Evolutionary conservation across 352 stramenopile genomes (phyloP), one percentile per base, ranked within the genome.

Genomic region (Pythium biforme): DNA sequence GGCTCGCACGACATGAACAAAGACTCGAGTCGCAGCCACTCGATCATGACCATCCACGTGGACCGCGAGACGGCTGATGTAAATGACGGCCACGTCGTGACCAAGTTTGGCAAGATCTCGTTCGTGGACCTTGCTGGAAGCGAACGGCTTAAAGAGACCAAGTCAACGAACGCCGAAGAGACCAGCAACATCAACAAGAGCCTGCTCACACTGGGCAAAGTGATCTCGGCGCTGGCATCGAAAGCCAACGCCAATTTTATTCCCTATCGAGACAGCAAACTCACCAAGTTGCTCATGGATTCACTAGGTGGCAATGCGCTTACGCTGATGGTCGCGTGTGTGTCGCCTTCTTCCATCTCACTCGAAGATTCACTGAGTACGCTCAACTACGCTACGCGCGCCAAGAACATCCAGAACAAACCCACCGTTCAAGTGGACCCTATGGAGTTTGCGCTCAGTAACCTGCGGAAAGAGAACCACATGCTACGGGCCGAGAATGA

Each of bases 271-370:
- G 87, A 96, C 62, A 92, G 80, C 57, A 94, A 93, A 39, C 77
- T 96, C 19, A 96, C 87, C 27, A 93, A 92, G 66, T 66, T 94
- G 33, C 70, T 96, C 41, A 93, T 94, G 82, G 79, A 93, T 43
- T 94, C 82, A 5, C 76, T 94, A 0, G 85, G 87, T 23, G 88
- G 88, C 29, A 87, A 89, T 58, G 90, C 77, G 46, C 68, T 93
- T 52, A 93, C 83, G 22, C 72, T 94, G 26, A 95, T 95, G 88
- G 77, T 95, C 56, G 86, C 86, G 1, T 95, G 86, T 47, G 75
- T 95, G 10, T 92, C 80, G 3, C 86, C 86, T 2, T 88, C 82
- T 4, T 67, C 55, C 11, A 37, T 31, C 0, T 74, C 75, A 9
- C 60, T 93, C 5, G 82, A 93, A 26, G 88, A 95, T 60, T 90